Base-by-base conservation (phyloP, 1,284 basidiomycete species). In the Cutaneotrichosporon dermatis region DNA sequence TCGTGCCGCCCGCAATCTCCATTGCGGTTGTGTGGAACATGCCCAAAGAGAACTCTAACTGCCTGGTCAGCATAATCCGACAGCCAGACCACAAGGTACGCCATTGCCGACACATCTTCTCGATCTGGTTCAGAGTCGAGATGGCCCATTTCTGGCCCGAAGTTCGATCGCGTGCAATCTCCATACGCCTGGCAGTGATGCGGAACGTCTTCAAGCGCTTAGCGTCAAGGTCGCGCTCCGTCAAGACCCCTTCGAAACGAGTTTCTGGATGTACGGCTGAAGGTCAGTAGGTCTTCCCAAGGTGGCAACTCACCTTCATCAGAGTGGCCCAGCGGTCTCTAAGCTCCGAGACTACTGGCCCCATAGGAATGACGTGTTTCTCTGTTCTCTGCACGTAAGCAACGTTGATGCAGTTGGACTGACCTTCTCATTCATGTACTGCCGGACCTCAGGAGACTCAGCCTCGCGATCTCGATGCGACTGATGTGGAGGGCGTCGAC, bases 401-500 rank as follows among this genome's bases (percentile, higher is more conserved):
- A 9, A 8, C n/a, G n/a, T n/a, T n/a, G n/a, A 25, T 25, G 25
- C 25, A 25, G 3, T 5, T 15, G 25, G 25, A 61, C 70, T 25
- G 37, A 86, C 90, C 82, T 99, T 99, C 66, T 89, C 85, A 74
- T 94, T 88, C 68, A 95, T 84, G 74, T 97, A 99, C 48, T 83
- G 83, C 62, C 85, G 83, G 42, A 99, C 83, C 76, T 99, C 96
- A 42, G 94, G 79, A 65, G 92, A 93, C 58, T 88, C 83, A 71
- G 98, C 96, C 69, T 95, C 88, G 55, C 96, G 84, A 98, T 92
- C 73, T 99, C 95, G 64, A 99, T 95, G 57, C 87, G 86, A 68
- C 92, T 92, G 66, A 99, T 96, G 73, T 99, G 96, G n/a, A 99
- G 80, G 9, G 88, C 87, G 71, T 99, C 92, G 12, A 99, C 86